Evolutionary conservation across 345 rosid species (phyloP), one percentile per base, ranked within the genome.

Genomic region (Microthlaspi erraticum): DNA sequence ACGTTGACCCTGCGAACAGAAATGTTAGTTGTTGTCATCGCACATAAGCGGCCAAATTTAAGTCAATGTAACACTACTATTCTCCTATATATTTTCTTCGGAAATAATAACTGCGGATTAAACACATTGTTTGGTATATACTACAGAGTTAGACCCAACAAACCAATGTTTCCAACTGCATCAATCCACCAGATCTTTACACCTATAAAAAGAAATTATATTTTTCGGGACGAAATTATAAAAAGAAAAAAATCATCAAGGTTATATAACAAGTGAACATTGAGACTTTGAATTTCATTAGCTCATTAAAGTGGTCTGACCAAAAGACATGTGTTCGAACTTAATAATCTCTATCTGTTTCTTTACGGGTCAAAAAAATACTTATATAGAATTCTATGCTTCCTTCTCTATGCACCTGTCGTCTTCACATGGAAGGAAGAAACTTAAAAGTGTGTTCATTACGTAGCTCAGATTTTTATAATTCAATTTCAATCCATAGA

Each of bases 261-360:
- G n/a, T n/a, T n/a, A n/a, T n/a, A n/a, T n/a, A n/a, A n/a, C n/a
- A n/a, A n/a, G n/a, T n/a, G 61, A 42, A 53, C 48, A 62, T 48
- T 52, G 31, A 46, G 41, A 34, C 39, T 20, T 45, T 41, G 32
- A 54, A 20, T 36, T 32, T 41, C 33, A 16, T 70, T 9, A n/a
- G 31, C 32, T 54, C 70, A 55, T 44, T 64, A 5, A 72, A 44
- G 13, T 37, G 49, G 13, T 67, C 78, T 67, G 73, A 74, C 69
- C 73, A 43, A 36, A 44, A 7, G 62, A 57, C 78, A 60, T 67
- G 78, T 60, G 78, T 74, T 51, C 57, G 23, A 65, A 51, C 48
- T 60, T 53, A 51, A 50, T 52, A n/a, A n/a, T 52, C 45, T 38
- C 37, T 45, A 33, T 23, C 39, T 50, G 33, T 49, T 50, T 23